Conservation (phyloP, 164 flowering plant species). For the Stephania cephalantha region DNA sequence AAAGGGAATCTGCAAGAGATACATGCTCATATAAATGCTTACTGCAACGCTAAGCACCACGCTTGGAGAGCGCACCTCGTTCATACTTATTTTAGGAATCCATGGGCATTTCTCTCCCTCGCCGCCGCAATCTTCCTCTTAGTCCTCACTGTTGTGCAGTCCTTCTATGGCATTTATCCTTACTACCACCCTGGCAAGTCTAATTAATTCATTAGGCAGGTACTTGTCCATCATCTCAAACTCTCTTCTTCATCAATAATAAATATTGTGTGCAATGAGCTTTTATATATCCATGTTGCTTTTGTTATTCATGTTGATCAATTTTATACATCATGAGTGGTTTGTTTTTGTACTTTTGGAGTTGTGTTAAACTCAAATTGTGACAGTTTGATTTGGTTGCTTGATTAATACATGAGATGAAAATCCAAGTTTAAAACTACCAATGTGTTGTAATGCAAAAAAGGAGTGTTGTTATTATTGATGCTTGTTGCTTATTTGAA, state of each 20-base stretch:
- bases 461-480: background rate
- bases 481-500: too few species aligned
- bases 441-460: too few species aligned
- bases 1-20: conserved; percentile 15
- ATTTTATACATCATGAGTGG: too few species aligned
- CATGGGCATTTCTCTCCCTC: conserved; percentile 51
- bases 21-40: conserved; percentile 27
- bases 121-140: conserved; percentile 37
- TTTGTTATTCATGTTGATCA: too few species aligned
- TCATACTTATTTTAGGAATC: conserved; percentile 49
- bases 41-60: conserved; percentile 39
- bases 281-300: too few species aligned
- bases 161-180: conserved; percentile 26
- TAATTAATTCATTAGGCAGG: background rate
- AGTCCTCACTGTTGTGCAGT: conserved; percentile 24
- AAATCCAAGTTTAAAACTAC: too few species aligned
- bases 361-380: too few species aligned
- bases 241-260: background rate
- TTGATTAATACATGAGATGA: too few species aligned
- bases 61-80: conserved; percentile 47
- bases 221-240: background rate
- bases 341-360: too few species aligned
- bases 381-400: too few species aligned
- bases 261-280: background rate
- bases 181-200: conserved; percentile 3